These are phyloP conservation scores for Cyclotella choctawhatcheeana DNA, from an alignment of 108 stramenopile species.

Conservation along the genomic window DNA sequence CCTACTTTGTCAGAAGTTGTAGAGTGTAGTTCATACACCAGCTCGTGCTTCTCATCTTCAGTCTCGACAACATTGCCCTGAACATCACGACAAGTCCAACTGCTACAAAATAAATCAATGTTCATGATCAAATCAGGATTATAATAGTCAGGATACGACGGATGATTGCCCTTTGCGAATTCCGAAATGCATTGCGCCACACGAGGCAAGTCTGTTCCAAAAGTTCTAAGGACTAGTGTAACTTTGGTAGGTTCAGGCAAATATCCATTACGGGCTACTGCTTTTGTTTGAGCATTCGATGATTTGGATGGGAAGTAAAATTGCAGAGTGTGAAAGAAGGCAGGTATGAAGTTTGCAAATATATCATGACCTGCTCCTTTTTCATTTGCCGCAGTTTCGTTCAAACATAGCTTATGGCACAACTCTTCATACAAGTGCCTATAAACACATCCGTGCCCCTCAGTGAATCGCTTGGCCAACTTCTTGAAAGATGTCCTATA, in stretches of 20 bases:
- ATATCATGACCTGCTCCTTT: conserved; percentile 13
- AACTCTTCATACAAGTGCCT: conserved; percentile 47
- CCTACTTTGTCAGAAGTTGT: neutral
- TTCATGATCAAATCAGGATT: conserved; percentile 56
- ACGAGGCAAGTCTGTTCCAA: conserved; percentile 72
- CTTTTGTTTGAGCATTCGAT: neutral
- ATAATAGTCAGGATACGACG: conserved; percentile 62
- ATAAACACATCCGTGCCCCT: conserved; percentile 64
- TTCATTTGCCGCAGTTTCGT: neutral
- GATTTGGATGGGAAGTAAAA: conserved; percentile 48
- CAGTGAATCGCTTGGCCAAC: conserved; percentile 59
- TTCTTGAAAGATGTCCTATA: conserved; percentile 76
- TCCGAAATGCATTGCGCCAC: conserved; percentile 64
- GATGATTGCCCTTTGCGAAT: conserved; percentile 81
- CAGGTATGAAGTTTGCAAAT: conserved; percentile 65
- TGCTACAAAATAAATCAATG: conserved; percentile 50
- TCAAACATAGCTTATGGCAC: conserved; percentile 23
- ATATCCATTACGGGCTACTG: neutral
- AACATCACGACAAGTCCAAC: conserved; percentile 49
- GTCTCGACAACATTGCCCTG: neutral
- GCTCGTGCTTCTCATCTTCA: neutral
- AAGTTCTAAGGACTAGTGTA: conserved; percentile 82
- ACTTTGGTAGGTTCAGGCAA: conserved; percentile 33
- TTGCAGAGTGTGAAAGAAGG: conserved; percentile 74
- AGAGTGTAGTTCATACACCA: conserved; percentile 13